Evolutionary conservation across 345 rosid species (phyloP).

Genomic region (Salix exigua): DNA sequence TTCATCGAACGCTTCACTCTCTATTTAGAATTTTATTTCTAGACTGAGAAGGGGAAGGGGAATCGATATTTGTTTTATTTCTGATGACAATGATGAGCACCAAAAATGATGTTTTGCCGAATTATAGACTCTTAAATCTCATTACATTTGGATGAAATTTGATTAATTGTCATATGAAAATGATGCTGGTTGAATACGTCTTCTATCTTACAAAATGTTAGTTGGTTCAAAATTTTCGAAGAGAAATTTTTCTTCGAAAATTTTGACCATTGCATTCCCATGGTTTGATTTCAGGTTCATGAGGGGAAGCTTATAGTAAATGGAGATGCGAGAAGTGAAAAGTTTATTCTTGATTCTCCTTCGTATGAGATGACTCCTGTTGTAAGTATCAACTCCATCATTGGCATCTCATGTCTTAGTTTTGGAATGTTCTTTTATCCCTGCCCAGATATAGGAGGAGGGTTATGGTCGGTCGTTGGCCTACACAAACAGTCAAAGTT

Average conservation of each 20-base stretch:
- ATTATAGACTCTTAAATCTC: too few relatives aligned
- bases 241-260: background rate
- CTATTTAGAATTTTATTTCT: background rate
- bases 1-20: background rate
- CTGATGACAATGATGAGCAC: background rate
- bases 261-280: background rate
- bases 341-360: slow-evolving; percentile 69
- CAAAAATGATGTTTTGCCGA: background rate
- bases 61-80: background rate
- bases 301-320: slow-evolving; percentile 71
- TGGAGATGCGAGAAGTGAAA: slow-evolving; percentile 62
- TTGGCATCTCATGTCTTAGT: background rate
- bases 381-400: slow-evolving; percentile 43
- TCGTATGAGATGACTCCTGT: slow-evolving; percentile 72
- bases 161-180: background rate
- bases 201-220: background rate
- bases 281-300: slow-evolving; percentile 48
- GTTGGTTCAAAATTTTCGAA: background rate
- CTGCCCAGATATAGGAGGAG: background rate
- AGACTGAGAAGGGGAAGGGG: background rate
- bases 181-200: background rate
- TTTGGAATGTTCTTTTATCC: background rate
- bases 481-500: too few relatives aligned
- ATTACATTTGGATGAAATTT: too few relatives aligned
- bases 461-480: background rate